phyloP scores from a whole-genome alignment of 164 flowering plant species.

The Magnolia kwangsiensis region DNA sequence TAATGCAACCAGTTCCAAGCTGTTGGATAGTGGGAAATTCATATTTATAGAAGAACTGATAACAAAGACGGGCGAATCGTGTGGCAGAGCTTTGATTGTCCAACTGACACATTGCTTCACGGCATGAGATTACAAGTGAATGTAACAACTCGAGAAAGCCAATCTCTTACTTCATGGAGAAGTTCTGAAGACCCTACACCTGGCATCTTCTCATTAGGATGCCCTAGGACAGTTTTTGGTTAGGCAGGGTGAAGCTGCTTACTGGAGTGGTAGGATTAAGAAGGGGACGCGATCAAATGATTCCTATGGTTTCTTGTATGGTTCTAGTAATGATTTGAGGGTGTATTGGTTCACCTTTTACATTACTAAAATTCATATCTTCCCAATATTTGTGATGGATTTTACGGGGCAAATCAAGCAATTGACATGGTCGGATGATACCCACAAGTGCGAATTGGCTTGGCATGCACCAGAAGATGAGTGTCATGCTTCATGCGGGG shows the following conservation, averaged over 20 bases:
- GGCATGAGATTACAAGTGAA: neutral
- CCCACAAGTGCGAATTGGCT: conserved; percentile 6
- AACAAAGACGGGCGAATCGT: conserved; percentile 5
- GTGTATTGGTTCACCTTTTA: conserved; percentile 19
- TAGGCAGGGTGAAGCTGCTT: neutral
- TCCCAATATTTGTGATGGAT: conserved; percentile 7
- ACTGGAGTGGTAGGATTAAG: conserved; percentile 13
- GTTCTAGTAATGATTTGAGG: neutral
- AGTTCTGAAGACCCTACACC: conserved; percentile 24
- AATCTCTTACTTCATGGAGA: conserved; percentile 29
- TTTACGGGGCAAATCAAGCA: conserved; percentile 1
- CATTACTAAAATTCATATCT: neutral
- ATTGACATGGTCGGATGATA: conserved; percentile 14
- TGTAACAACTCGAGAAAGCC: conserved; percentile 10
- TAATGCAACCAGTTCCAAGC: conserved; percentile 15
- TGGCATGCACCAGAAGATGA: conserved; percentile 10
- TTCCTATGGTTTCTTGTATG: conserved; percentile 9
- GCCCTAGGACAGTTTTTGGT: neutral
- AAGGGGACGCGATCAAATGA: conserved; percentile 19
- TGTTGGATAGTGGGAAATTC: conserved; percentile 34
- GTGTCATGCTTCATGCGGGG: conserved; percentile 19
- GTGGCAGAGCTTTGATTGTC: conserved; percentile 29
- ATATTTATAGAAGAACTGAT: conserved; percentile 22
- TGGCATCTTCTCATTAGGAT: neutral
- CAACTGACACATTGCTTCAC: conserved; percentile 19